A percentile compares a stretch with the other conserved stretches of the same genome.
Evolutionary conservation across 2,329 filamentous ascomycete species (phyloP).

Genomic region (Colletotrichum karsti): DNA sequence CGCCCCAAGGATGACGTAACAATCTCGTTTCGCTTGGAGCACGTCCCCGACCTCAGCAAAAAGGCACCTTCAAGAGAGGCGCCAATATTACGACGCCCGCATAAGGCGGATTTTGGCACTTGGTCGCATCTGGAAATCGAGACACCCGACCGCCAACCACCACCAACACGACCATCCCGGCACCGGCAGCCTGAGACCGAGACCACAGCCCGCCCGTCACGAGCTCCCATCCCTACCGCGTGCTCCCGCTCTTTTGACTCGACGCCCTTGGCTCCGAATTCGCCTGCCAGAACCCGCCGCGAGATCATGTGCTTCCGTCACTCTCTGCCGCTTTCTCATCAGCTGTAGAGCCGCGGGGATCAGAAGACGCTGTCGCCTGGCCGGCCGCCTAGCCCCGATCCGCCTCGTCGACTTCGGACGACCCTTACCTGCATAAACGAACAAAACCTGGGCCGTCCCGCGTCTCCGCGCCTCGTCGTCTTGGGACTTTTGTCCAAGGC

Average conservation of each 20-base stretch:
- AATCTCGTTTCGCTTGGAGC: neutral
- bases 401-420: neutral
- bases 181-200: conserved; percentile 16
- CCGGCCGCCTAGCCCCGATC: conserved; percentile 7
- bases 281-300: conserved; percentile 4
- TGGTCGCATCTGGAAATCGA: conserved; percentile 9
- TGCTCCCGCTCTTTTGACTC: conserved; percentile 13
- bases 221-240: conserved; percentile 16
- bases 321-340: neutral
- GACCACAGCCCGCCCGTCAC: conserved; percentile 13
- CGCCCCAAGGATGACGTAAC: conserved; percentile 3
- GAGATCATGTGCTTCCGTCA: conserved; percentile 26
- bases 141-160: neutral
- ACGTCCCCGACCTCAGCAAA: neutral
- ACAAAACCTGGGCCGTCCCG: conserved; percentile 14
- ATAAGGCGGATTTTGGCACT: conserved; percentile 6
- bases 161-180: neutral
- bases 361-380: conserved; percentile 27
- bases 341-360: conserved; percentile 24
- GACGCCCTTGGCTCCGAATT: neutral
- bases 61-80: neutral
- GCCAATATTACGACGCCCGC: neutral
- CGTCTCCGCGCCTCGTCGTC: neutral
- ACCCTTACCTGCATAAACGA: neutral
- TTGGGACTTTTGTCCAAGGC: conserved; percentile 26